Base-by-base conservation (phyloP, 2,329 filamentous ascomycete genomes). In the Podosphaera xanthii region DNA sequence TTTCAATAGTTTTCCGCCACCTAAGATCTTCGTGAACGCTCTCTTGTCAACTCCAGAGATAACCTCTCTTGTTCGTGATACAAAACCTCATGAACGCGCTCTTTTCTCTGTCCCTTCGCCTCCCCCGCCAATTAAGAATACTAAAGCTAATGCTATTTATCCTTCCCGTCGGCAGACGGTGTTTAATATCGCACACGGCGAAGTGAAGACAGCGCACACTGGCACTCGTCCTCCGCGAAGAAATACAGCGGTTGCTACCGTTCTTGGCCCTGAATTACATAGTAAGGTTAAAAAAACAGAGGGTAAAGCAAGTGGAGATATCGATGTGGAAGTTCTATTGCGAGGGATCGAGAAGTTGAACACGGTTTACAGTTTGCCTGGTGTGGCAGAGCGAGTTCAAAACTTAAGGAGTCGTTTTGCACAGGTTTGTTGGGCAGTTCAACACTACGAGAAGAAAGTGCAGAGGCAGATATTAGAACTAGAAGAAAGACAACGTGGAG, bases 1-100 rank as follows among this genome's bases (percentile, higher is more conserved):
- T 12, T 6, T 49, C 12, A 8, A 30, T 63, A 94, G 88, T 40
- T 97, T 97, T 66, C 87, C 87, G 48, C 81, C 81, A 1, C 87
- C 91, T n/a, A 94, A 87, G 67, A 89, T 92, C 68, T 98, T 97
- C 73, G 92, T 90, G 65, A 96, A 94, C 70, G 89, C 92, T 40
- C 78, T 98, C 46, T 82, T 97, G 56, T 83, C 84, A 60, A 83
- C 83, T 64, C 84, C 90, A 71, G 92, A 98, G 71, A 97, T 98
- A 65, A 97, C 92, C 3, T 81, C 87, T 10, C 75, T 98, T 55
- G 96, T 98, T 67, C 86, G 92, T 61, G 92, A 98, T 70, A 96
- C 91, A 2, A 92, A 98, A 71, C 74, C 85, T 31, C 91, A 97
- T 72, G 92, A 98, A 71, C 85, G 90, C 67, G 91, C 91, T 5